Evolutionary conservation across 1,284 basidiomycete species (phyloP).

Genomic region (Ustilago tritici): DNA sequence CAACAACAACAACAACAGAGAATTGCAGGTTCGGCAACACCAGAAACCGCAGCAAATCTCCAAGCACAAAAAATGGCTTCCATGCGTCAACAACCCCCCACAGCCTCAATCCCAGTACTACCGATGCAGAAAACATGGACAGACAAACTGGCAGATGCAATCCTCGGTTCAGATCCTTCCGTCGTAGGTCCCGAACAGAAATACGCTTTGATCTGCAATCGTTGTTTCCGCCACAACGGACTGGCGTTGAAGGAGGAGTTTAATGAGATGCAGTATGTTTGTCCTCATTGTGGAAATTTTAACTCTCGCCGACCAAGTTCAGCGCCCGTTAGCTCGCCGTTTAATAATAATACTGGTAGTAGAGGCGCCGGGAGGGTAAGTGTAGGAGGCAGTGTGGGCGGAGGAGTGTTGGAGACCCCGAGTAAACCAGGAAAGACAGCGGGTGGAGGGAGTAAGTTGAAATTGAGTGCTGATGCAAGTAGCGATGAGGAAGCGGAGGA

Average conservation of each 20-base stretch:
- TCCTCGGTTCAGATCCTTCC: constrained; percentile 70
- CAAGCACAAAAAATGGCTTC: constrained; percentile 49
- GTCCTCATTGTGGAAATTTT: constrained; percentile 80
- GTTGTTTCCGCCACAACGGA: constrained; percentile 94
- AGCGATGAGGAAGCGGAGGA: constrained; percentile 29
- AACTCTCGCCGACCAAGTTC: constrained; percentile 72
- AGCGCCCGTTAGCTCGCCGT: constrained; percentile 65
- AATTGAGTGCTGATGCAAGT: constrained; percentile 32
- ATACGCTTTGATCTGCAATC: constrained; percentile 93
- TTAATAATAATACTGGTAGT: constrained; percentile 15
- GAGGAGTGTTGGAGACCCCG: constrained; percentile 26
- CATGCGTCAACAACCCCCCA: constrained; percentile 40
- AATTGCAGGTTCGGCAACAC: constrained; percentile 17
- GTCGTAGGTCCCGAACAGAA: constrained; percentile 69
- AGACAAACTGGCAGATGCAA: constrained; percentile 71
- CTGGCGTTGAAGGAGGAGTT: constrained; percentile 88
- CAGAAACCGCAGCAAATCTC: constrained; percentile 28
- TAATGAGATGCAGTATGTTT: constrained; percentile 85
- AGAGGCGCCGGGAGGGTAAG: neutral
- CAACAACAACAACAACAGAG: neutral
- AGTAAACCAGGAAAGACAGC: constrained; percentile 22
- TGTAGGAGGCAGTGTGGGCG: no score
- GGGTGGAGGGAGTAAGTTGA: constrained; percentile 22
- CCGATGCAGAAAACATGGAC: constrained; percentile 59
- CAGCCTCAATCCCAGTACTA: constrained; percentile 3